Evolutionary conservation across 2,329 filamentous ascomycete genomes (phyloP).

Genomic region (Apiospora aurea): DNA sequence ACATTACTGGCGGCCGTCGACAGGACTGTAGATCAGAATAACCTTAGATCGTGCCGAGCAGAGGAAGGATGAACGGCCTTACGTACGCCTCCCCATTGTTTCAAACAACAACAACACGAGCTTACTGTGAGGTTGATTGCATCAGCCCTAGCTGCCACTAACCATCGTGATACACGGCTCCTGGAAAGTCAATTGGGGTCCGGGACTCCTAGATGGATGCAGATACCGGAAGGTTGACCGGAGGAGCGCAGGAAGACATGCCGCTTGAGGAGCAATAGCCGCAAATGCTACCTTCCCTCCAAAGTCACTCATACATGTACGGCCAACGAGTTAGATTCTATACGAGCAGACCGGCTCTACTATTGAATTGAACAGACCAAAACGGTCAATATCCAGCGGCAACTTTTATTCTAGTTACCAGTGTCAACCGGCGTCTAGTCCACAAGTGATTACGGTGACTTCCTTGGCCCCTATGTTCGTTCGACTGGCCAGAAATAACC

Average conservation of each 20-base stretch:
- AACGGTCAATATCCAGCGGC: neutral
- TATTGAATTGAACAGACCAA: conserved; percentile 6
- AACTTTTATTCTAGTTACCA: neutral
- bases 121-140: neutral
- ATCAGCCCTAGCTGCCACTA: neutral
- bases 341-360: neutral
- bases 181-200: neutral
- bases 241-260: too few relatives aligned
- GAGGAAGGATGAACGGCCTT: neutral
- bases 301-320: neutral
- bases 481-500: neutral
- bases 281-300: neutral
- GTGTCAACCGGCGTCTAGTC: conserved; percentile 6
- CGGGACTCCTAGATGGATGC: too few relatives aligned
- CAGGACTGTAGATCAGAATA: conserved; percentile 3
- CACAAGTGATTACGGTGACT: conserved; percentile 1
- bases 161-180: neutral
- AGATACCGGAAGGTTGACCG: too few relatives aligned
- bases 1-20: neutral
- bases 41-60: neutral
- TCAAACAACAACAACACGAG: neutral
- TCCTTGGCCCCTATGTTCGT: neutral
- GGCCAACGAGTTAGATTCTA: neutral
- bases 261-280: conserved; percentile 1
- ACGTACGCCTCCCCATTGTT: conserved; percentile 19